Base-by-base conservation (phyloP, 495 filamentous ascomycete species). In the Bathelium albidoporum region DNA sequence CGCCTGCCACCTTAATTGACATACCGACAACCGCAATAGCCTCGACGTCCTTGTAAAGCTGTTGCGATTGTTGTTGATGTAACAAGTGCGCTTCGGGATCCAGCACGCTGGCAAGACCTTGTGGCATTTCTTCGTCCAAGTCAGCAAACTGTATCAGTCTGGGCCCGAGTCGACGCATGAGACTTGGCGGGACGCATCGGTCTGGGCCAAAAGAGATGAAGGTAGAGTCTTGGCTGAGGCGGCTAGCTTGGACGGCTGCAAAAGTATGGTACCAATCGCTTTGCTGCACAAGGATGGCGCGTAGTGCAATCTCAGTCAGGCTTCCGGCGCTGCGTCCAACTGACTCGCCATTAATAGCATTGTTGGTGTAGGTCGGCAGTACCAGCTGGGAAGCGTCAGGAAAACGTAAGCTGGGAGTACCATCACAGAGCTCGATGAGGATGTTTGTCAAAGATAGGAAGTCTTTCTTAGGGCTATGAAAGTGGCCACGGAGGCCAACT, bases 1-100 rank as follows among this genome's bases (percentile, higher is more conserved):
- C 81, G 1, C 80, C 82, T 9, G 81, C 75, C 0, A 78, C 44
- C 71, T 79, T 75, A 59, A 73, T 74, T 0, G 80, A 73, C 67
- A 77, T 73, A 1, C 77, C 77, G 10, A 79, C 70, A 55, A 80
- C 74, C 0, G 77, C 78, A 26, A 79, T 60, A 20, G 11, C 44
- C 22, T 49, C 44, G 5, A 20, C 14, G 36, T 41, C 10, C 36
- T 9, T 41, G 36, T 9, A 0, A 41, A 41, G 36, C 36, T 9
- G 36, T 18, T 41, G 36, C 36, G 36, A 41, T 18, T 41, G 9
- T 41, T 41, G 36, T 41, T 41, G 36, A 41, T 41, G 36, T 41
- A 41, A 41, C 18, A 41, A 41, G 36, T 41, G 36, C 18, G 36
- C 36, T 41, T 62, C n/a, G 60, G 24, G 60, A 60, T 31, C 49